Evolutionary conservation across 2,329 filamentous ascomycete species (phyloP).

Genomic region (Botrytis fragariae): DNA sequence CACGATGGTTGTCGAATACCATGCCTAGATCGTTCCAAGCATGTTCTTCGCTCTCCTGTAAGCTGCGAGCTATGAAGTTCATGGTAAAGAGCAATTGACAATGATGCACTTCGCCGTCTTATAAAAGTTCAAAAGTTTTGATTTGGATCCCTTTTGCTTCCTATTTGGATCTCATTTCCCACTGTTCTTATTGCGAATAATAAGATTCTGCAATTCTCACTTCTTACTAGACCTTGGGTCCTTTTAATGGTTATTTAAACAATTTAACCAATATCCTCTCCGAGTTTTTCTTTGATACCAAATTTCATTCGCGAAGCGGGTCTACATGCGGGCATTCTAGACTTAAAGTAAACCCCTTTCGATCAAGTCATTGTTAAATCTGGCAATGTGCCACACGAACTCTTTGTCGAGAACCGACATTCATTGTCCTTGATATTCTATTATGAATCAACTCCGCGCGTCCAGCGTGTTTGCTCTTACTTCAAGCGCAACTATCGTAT

Average conservation of each 20-base stretch:
- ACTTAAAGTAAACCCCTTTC: background rate
- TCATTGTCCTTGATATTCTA: background rate
- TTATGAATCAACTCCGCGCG: background rate
- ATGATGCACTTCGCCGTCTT: background rate
- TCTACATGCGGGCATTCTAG: background rate
- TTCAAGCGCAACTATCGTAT: background rate
- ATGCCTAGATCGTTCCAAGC: too few species aligned
- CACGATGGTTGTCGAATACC: background rate
- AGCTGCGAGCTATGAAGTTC: background rate
- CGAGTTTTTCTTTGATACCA: background rate
- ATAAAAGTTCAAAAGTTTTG: background rate
- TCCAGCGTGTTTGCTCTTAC: background rate
- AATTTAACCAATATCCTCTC: background rate
- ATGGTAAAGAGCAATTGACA: background rate
- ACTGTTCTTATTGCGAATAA: background rate
- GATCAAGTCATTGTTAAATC: background rate
- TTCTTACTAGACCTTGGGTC: too few species aligned
- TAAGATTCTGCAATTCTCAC: background rate
- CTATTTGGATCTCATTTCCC: too few species aligned
- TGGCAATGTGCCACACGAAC: background rate
- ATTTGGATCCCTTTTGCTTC: background rate
- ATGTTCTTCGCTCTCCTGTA: background rate
- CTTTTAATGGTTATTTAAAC: background rate
- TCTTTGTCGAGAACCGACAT: background rate
- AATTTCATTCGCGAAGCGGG: background rate